A percentile compares a stretch with the other conserved stretches of the same genome.
Evolutionary conservation across 371 early-diverging fungal species (phyloP).

Genomic region (Mortierella sp.): DNA sequence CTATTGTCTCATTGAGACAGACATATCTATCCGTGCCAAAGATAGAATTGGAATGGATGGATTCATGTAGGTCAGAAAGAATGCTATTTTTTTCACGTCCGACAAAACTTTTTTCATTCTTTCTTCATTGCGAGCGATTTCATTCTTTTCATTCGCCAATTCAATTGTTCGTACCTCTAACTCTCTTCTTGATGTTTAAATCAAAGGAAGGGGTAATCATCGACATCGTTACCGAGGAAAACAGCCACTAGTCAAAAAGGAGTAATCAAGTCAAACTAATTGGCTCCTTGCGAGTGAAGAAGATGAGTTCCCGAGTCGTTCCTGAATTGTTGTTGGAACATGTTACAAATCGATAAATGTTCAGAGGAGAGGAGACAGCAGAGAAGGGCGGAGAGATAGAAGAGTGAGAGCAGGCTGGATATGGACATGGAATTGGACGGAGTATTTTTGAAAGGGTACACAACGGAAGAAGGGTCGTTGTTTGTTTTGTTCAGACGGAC

Average conservation of each 20-base stretch:
- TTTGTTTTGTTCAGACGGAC: slow-evolving; percentile 20
- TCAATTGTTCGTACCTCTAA: not conserved
- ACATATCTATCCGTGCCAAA: not conserved
- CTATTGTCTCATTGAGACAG: not conserved
- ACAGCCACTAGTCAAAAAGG: not conserved
- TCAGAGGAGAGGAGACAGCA: not conserved
- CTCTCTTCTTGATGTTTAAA: not conserved
- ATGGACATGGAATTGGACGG: slow-evolving; percentile 1
- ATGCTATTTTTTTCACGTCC: not conserved
- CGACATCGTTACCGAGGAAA: not conserved
- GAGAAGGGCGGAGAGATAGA: not conserved
- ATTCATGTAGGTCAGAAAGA: no score
- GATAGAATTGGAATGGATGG: not conserved
- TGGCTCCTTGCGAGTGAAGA: no score
- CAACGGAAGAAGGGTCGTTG: not conserved
- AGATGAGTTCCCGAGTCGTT: not conserved
- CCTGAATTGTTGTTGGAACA: not conserved
- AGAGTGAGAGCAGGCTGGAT: not conserved
- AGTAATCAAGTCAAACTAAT: not conserved
- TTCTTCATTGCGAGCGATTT: not conserved
- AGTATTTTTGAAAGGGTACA: not conserved
- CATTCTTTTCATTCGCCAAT: not conserved
- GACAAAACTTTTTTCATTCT: not conserved
- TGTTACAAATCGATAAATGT: not conserved
- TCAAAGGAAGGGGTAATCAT: not conserved